Base-by-base conservation (phyloP, 768 basidiomycete species). In the Pleurotus eryngii region DNA sequence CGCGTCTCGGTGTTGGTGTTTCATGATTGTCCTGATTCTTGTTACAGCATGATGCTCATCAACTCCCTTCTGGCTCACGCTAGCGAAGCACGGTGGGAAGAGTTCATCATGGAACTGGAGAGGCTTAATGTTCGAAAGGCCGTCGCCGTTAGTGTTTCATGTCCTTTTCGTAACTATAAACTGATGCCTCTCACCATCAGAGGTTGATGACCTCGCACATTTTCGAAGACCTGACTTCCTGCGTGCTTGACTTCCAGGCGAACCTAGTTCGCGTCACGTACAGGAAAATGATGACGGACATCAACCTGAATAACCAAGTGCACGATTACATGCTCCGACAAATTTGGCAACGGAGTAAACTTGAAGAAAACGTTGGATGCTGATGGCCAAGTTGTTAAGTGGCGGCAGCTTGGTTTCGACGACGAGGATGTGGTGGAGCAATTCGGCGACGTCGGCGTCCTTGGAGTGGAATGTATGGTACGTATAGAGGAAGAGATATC, bases 191-290 rank as follows among this genome's bases (percentile, higher is more conserved):
- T 24, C 40, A 43, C 20, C 27, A 26, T 15, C 63, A 94, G 90
- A 84, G 86, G 57, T 78, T 94, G 48, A 94, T 93, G 90, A 85
- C 87, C 6, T 80, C 87, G 27, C 88, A 91, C 62, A 87, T 85
- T 26, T 82, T 85, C 49, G 90, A 92, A 60, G 92, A 94, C 65
- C 74, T 93, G 55, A 85, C 87, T 5, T 93, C 91, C 0, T 87
- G 86, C 57, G 87, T 95, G 47, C 78, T 94, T 56, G 89, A 94
- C 67, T 95, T 94, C 69, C 92, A 95, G 74, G 86, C 89, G 24
- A 92, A 92, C 70, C 82, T 93, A 58, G 76, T 90, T 55, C 84
- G 90, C 39, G 83, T 92, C 26, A 84, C 83, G 12, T 89, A 90
- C 68, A 83, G 87, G 56, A 90, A 88, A 74, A 93, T 92, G 73